Conservation (phyloP, 345 rosid species). For the Odontarrhena argentea region DNA sequence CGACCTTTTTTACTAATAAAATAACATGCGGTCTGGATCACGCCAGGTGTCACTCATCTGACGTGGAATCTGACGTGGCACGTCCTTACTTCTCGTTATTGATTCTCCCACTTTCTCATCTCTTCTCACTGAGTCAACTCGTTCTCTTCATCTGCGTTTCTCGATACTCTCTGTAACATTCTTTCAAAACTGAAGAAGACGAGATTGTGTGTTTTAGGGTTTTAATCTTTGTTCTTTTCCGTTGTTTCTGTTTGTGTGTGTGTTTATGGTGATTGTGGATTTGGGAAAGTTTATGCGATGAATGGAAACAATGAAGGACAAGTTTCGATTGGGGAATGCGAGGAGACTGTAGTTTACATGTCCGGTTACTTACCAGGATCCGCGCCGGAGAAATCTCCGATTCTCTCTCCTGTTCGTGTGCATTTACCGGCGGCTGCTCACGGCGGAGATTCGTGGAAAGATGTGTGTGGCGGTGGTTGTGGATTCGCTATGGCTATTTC, state of each 20-base stretch:
- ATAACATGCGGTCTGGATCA: slow-evolving; percentile 44
- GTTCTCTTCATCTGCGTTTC: neutral
- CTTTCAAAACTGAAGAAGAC: neutral
- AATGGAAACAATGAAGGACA: slow-evolving; percentile 38
- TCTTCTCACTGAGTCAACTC: slow-evolving; percentile 11
- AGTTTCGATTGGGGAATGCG: slow-evolving; percentile 44
- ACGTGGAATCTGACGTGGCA: slow-evolving; percentile 67
- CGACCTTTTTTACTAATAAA: slow-evolving; percentile 14
- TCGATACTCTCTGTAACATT: neutral
- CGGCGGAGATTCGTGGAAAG: slow-evolving; percentile 64
- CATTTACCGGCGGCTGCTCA: slow-evolving; percentile 38
- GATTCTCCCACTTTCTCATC: slow-evolving; percentile 43
- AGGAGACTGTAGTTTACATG: slow-evolving; percentile 52
- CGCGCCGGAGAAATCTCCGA: slow-evolving; percentile 63
- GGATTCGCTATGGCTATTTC: slow-evolving; percentile 88
- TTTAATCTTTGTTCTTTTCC: neutral
- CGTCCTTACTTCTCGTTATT: slow-evolving; percentile 39
- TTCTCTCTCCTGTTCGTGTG: slow-evolving; percentile 50
- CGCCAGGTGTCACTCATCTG: slow-evolving; percentile 38
- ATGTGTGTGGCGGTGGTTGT: slow-evolving; percentile 80
- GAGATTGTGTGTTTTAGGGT: neutral
- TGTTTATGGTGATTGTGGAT: slow-evolving; percentile 10
- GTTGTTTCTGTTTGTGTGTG: slow-evolving; percentile 1
- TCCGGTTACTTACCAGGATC: slow-evolving; percentile 83
- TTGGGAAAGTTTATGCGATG: slow-evolving; percentile 30